Conservation (phyloP, 768 basidiomycete species). For the Tulasnella sp. region DNA sequence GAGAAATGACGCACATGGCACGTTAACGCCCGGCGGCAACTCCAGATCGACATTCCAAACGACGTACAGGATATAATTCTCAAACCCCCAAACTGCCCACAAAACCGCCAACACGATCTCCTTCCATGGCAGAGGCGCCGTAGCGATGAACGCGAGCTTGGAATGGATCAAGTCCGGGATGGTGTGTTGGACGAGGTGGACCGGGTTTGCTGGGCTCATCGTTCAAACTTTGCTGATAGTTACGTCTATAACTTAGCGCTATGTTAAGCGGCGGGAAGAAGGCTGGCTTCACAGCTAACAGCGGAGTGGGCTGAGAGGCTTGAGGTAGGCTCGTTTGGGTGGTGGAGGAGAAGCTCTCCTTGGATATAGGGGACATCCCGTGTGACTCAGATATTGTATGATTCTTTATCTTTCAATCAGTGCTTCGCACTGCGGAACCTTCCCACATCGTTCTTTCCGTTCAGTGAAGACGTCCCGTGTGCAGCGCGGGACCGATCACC, state of each 20-base stretch:
- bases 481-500: background rate
- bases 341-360: too few relatives aligned
- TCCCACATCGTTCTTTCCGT: background rate
- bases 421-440: too few relatives aligned
- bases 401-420: too few relatives aligned
- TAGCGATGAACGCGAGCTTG: slow-evolving; percentile 65
- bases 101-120: slow-evolving; percentile 73
- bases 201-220: background rate
- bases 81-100: slow-evolving; percentile 76
- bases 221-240: too few relatives aligned
- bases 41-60: too few relatives aligned
- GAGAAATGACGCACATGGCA: too few relatives aligned
- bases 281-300: background rate
- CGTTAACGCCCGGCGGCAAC: too few relatives aligned
- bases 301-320: background rate
- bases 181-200: background rate
- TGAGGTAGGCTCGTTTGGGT: background rate
- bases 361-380: too few relatives aligned
- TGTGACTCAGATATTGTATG: too few relatives aligned
- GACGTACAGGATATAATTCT: slow-evolving; percentile 78
- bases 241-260: too few relatives aligned
- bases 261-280: too few relatives aligned
- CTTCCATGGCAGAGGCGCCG: slow-evolving; percentile 76
- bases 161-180: slow-evolving; percentile 56
- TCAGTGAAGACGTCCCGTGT: background rate